phyloP scores from a whole-genome alignment of 805 yeast genomes.

The Debaryomyces hansenii region DNA sequence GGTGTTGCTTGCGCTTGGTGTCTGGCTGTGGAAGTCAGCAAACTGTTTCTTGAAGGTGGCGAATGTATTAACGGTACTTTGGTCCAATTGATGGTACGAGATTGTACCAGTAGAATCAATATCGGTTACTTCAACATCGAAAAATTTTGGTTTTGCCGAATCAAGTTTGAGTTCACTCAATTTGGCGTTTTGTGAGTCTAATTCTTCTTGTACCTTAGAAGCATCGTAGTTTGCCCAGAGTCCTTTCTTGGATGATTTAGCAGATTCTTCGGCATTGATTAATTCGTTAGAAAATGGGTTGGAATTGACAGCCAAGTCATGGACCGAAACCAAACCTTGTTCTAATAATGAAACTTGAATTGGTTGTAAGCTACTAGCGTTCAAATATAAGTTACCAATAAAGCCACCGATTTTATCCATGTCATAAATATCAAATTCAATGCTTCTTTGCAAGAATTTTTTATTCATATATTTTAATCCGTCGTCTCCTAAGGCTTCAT shows the following conservation, averaged over 20 bases:
- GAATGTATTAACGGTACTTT: slow-evolving; percentile 36
- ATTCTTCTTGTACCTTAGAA: slow-evolving; percentile 31
- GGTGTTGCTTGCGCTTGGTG: slow-evolving; percentile 33
- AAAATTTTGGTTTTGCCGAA: slow-evolving; percentile 41
- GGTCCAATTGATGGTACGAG: slow-evolving; percentile 46
- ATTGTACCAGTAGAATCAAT: slow-evolving; percentile 43
- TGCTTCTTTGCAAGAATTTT: slow-evolving; percentile 68
- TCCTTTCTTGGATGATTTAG: slow-evolving; percentile 56
- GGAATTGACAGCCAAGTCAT: slow-evolving; percentile 61
- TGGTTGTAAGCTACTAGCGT: slow-evolving; percentile 48
- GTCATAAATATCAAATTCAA: slow-evolving; percentile 64
- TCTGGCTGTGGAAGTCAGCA: slow-evolving; percentile 43
- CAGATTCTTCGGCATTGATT: slow-evolving; percentile 60
- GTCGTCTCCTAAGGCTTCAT: slow-evolving; percentile 40
- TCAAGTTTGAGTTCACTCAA: slow-evolving; percentile 21
- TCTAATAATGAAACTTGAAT: slow-evolving; percentile 57
- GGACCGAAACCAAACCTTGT: slow-evolving; percentile 64
- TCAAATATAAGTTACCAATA: slow-evolving; percentile 65
- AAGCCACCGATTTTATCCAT: slow-evolving; percentile 81
- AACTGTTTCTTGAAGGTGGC: slow-evolving; percentile 47
- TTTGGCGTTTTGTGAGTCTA: slow-evolving; percentile 14
- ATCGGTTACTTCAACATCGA: slow-evolving; percentile 56
- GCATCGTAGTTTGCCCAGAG: slow-evolving; percentile 66
- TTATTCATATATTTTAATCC: slow-evolving; percentile 56
- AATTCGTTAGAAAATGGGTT: slow-evolving; percentile 57